Percentiles rank a stretch among this genome's conserved stretches.
Conservation (phyloP, 2,329 filamentous ascomycete genomes). For the Scedosporium minutisporum region DNA sequence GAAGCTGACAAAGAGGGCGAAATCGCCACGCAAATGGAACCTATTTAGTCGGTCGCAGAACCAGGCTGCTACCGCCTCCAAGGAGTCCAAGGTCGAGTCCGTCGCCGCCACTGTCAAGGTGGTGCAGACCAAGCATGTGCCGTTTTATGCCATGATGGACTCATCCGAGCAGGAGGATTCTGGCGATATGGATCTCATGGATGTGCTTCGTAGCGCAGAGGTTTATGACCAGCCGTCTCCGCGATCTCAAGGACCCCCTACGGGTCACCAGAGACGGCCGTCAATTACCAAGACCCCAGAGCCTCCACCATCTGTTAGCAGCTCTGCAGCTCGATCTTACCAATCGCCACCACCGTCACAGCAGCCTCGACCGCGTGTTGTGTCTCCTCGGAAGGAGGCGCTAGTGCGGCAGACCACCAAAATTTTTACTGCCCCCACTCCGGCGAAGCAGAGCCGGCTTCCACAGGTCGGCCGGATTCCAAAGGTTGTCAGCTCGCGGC, state of each 20-base stretch:
- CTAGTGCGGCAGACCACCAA: not conserved
- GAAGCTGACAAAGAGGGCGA: slow-evolving; percentile 45
- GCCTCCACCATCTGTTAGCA: not conserved
- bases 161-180: slow-evolving; percentile 45
- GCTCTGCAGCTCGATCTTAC: not conserved
- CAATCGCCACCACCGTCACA: not conserved
- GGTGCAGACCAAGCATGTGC: slow-evolving; percentile 40
- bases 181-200: slow-evolving; percentile 27
- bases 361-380: not conserved
- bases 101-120: slow-evolving; percentile 40
- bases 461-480: slow-evolving; percentile 81
- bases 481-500: slow-evolving; percentile 61
- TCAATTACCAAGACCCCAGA: slow-evolving; percentile 7
- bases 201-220: slow-evolving; percentile 41
- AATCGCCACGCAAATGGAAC: slow-evolving; percentile 54
- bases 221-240: slow-evolving; percentile 16
- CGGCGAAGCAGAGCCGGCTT: slow-evolving; percentile 45
- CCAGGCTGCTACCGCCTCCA: slow-evolving; percentile 28
- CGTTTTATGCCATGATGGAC: slow-evolving; percentile 55
- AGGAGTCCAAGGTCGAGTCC: slow-evolving; percentile 24
- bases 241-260: not conserved
- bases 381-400: not conserved
- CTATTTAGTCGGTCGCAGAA: slow-evolving; percentile 48
- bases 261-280: slow-evolving; percentile 1
- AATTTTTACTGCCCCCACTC: not conserved